Percentiles rank a stretch among this genome's conserved stretches.
Conservation (phyloP, 192 early-diverging fungal species). For the Gamsiella multidivaricata region DNA sequence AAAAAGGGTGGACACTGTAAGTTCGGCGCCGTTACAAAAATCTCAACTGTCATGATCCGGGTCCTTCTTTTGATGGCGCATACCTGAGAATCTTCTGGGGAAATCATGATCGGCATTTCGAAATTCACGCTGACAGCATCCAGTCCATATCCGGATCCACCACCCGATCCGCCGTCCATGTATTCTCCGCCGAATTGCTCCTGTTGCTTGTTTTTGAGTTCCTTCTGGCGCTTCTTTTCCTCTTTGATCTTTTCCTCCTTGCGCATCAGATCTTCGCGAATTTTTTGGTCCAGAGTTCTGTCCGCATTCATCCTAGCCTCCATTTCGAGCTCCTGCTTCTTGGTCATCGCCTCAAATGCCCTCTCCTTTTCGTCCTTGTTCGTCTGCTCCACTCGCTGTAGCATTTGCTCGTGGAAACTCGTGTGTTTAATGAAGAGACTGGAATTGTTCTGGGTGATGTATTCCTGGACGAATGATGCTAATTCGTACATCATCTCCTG, state of each 20-base stretch:
- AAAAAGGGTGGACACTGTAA: not conserved
- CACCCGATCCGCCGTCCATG: constrained; percentile 21
- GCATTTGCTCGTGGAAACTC: constrained; percentile 67
- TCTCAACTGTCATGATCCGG: not conserved
- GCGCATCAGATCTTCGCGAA: constrained; percentile 53
- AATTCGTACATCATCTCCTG: constrained; percentile 79
- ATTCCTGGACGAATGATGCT: constrained; percentile 66
- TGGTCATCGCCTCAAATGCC: constrained; percentile 48
- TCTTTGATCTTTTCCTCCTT: constrained; percentile 58
- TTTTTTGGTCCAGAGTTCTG: constrained; percentile 49
- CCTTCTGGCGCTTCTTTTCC: constrained; percentile 49
- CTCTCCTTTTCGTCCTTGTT: constrained; percentile 55
- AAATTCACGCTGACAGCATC: constrained; percentile 49
- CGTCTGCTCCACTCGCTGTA: constrained; percentile 60
- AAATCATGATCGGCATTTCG: constrained; percentile 54
- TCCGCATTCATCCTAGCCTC: constrained; percentile 37
- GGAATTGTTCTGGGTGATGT: constrained; percentile 66
- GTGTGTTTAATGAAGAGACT: constrained; percentile 64
- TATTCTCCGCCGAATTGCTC: constrained; percentile 45
- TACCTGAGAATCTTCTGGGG: constrained; percentile 54
- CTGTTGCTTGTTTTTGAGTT: constrained; percentile 51
- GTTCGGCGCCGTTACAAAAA: not conserved
- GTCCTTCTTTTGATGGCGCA: not conserved
- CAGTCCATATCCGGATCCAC: constrained; percentile 41
- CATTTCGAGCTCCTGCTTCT: constrained; percentile 43